These are phyloP conservation scores for Pogostemon cablin DNA, from an alignment of 257 asterid genomes.

Conservation along the genomic window DNA sequence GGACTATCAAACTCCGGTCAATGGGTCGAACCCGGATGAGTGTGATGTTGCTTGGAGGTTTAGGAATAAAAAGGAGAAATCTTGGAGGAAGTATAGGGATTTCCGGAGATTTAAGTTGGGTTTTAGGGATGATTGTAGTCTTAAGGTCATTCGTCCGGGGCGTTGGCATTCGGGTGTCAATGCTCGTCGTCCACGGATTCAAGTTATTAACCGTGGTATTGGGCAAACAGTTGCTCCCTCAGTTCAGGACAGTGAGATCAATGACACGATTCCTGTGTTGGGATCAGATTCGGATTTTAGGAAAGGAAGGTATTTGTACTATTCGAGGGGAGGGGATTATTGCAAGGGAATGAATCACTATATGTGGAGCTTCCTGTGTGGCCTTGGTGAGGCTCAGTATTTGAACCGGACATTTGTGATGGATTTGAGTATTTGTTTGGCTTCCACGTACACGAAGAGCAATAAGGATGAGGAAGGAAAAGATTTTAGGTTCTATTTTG, in stretches of 20 bases:
- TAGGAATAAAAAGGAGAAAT: constrained; percentile 81
- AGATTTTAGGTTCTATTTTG: constrained; percentile 90
- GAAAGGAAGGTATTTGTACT: constrained; percentile 84
- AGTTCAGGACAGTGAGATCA: constrained; percentile 77
- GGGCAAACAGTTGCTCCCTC: constrained; percentile 40
- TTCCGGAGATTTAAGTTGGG: constrained; percentile 88
- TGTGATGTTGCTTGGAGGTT: constrained; percentile 98
- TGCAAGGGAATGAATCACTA: constrained; percentile 97
- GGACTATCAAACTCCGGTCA: constrained; percentile 79
- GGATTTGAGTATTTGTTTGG: constrained; percentile 85
- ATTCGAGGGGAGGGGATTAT: constrained; percentile 91
- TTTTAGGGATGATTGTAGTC: constrained; percentile 64
- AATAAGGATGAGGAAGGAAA: constrained; percentile 82
- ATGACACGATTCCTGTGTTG: constrained; percentile 77
- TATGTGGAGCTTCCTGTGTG: constrained; percentile 95
- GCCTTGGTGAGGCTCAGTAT: constrained; percentile 87
- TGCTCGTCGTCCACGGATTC: constrained; percentile 72
- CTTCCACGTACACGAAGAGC: constrained; percentile 74
- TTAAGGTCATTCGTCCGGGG: constrained; percentile 69
- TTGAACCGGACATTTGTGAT: constrained; percentile 90
- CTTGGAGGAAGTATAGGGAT: constrained; percentile 97
- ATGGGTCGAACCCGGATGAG: constrained; percentile 73
- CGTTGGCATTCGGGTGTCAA: constrained; percentile 91
- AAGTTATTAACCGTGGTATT: constrained; percentile 36
- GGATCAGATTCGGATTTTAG: constrained; percentile 72